phyloP scores from a whole-genome alignment of 1,284 basidiomycete genomes.

The Melampsora americana region DNA sequence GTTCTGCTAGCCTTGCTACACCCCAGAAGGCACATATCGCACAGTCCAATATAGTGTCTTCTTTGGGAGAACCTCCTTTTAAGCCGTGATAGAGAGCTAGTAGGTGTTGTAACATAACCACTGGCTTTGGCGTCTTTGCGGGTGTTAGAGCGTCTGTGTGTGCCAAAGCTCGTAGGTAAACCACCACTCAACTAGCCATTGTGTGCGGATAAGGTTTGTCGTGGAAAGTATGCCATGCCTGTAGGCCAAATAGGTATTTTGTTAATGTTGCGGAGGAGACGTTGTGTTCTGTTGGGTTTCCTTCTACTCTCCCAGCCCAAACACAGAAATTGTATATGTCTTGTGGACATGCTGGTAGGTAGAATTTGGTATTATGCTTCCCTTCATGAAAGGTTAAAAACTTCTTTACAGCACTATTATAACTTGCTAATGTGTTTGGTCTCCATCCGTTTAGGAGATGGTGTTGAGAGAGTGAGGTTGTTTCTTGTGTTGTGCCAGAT shows the following conservation, averaged over 20 bases:
- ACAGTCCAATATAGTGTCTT: too few species aligned
- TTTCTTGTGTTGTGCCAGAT: neutral
- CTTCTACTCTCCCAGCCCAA: slow-evolving; percentile 3
- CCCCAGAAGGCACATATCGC: too few species aligned
- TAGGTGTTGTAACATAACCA: too few species aligned
- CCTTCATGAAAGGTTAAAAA: neutral
- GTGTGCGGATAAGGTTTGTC: neutral
- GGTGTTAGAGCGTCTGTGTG: too few species aligned
- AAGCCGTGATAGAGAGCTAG: too few species aligned
- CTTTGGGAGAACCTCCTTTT: too few species aligned
- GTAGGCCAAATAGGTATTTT: neutral
- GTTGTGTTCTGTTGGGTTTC: neutral
- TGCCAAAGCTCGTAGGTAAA: neutral
- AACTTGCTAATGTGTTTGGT: neutral
- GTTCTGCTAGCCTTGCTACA: too few species aligned
- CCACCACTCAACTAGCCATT: too few species aligned
- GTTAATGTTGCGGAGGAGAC: neutral
- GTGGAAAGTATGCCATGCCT: slow-evolving; percentile 16
- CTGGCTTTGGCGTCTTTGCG: too few species aligned
- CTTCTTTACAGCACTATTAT: slow-evolving; percentile 19
- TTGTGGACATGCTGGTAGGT: neutral
- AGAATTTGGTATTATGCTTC: neutral
- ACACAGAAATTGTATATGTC: slow-evolving; percentile 1
- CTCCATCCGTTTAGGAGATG: neutral
- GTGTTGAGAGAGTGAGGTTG: neutral